Percentiles rank a stretch among this genome's conserved stretches.
Evolutionary conservation across 192 early-diverging fungal species (phyloP).

Genomic region (Coemansia sp.): DNA sequence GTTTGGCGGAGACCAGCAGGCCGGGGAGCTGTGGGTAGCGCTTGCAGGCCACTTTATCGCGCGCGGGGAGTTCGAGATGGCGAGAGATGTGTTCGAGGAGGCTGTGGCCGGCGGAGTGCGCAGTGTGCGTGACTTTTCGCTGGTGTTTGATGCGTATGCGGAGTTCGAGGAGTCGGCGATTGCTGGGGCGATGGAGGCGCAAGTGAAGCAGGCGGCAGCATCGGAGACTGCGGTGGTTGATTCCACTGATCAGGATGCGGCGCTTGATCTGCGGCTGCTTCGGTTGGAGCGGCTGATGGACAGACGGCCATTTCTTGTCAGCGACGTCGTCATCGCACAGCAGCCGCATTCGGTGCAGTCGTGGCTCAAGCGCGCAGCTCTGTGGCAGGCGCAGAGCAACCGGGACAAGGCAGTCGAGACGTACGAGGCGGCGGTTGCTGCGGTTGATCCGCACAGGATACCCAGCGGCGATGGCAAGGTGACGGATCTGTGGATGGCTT

Average conservation of each 20-base stretch:
- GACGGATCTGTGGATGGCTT: constrained; percentile 79
- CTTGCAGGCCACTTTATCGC: constrained; percentile 83
- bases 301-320: constrained; percentile 88
- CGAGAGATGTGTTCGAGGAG: constrained; percentile 94
- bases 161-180: constrained; percentile 86
- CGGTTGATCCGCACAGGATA: constrained; percentile 72
- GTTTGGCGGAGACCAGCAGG: constrained; percentile 62
- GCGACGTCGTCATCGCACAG: constrained; percentile 88
- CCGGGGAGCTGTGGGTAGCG: constrained; percentile 85
- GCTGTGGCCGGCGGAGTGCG: constrained; percentile 68
- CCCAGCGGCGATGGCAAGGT: constrained; percentile 77
- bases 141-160: constrained; percentile 96
- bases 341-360: constrained; percentile 88
- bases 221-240: constrained; percentile 33
- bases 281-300: constrained; percentile 92
- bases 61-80: constrained; percentile 76
- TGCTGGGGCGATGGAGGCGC: constrained; percentile 68
- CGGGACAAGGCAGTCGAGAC: constrained; percentile 10
- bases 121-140: constrained; percentile 89
- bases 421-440: constrained; percentile 62
- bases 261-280: constrained; percentile 80
- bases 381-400: constrained; percentile 49
- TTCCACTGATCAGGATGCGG: constrained; percentile 32
- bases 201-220: constrained; percentile 55
- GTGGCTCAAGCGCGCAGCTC: constrained; percentile 84